Evolutionary conservation across 345 rosid species (phyloP).

Genomic region (Psidium guajava): DNA sequence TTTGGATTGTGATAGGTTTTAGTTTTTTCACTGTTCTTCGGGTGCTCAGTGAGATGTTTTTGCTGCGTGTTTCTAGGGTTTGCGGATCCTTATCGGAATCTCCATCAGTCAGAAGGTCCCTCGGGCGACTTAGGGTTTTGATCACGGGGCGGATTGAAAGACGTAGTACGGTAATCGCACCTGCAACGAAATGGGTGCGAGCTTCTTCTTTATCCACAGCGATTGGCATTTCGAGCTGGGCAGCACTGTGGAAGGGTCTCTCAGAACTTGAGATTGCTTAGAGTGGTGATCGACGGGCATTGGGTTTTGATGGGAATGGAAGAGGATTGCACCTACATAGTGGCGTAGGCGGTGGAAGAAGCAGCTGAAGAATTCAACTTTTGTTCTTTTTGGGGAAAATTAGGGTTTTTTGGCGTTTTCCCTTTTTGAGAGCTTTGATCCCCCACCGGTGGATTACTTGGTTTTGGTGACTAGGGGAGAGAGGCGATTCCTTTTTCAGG

Average conservation of each 20-base stretch:
- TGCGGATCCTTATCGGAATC: not conserved
- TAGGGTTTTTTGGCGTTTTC: slow-evolving; percentile 7
- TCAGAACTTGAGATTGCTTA: slow-evolving; percentile 4
- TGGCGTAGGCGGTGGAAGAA: slow-evolving; percentile 5
- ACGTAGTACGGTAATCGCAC: slow-evolving; percentile 4
- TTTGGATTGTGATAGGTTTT: not conserved
- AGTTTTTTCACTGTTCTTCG: not conserved
- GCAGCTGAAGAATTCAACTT: not conserved
- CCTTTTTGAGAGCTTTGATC: not conserved
- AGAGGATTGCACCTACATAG: slow-evolving; percentile 25
- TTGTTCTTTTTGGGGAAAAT: not conserved
- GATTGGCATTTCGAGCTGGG: not conserved
- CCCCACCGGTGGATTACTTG: not conserved
- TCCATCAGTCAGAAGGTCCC: not conserved
- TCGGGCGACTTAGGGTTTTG: slow-evolving; percentile 1
- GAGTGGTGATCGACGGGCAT: slow-evolving; percentile 4
- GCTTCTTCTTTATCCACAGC: not conserved
- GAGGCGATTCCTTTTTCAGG: slow-evolving; percentile 1
- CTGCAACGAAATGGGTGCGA: not conserved
- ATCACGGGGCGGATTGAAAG: not conserved
- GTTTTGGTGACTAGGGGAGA: slow-evolving; percentile 1
- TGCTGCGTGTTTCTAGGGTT: not conserved
- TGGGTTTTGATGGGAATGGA: slow-evolving; percentile 23
- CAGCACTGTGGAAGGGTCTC: not conserved
- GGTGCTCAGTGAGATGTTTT: not conserved